These are phyloP conservation scores for Gloeostereum incarnatum DNA, from an alignment of 768 basidiomycete species.

Conservation along the genomic window DNA sequence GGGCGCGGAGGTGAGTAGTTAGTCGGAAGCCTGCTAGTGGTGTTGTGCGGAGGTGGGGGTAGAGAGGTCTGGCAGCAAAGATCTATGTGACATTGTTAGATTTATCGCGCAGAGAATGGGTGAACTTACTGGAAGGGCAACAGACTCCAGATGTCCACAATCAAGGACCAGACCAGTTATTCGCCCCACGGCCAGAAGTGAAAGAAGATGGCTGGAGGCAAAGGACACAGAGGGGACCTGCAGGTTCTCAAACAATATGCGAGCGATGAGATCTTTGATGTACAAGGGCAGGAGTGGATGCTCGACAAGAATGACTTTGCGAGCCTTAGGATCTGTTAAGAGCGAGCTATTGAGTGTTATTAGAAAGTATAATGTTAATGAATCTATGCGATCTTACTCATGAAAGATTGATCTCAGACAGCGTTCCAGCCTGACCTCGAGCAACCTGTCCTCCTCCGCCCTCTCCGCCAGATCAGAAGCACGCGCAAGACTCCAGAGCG, in stretches of 20 bases:
- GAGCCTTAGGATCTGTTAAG: slow-evolving; percentile 88
- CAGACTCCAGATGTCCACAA: slow-evolving; percentile 86
- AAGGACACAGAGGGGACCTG: slow-evolving; percentile 95
- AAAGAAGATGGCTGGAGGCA: slow-evolving; percentile 78
- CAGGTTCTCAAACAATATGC: slow-evolving; percentile 81
- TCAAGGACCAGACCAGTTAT: slow-evolving; percentile 94
- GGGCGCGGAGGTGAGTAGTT: slow-evolving; percentile 68
- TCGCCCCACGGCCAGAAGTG: slow-evolving; percentile 77
- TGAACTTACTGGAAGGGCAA: slow-evolving; percentile 68
- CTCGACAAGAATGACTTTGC: slow-evolving; percentile 91
- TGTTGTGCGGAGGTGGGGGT: slow-evolving; percentile 72
- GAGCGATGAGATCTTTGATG: slow-evolving; percentile 84
- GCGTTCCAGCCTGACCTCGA: slow-evolving; percentile 61
- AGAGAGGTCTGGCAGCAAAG: slow-evolving; percentile 82
- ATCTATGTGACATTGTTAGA: slow-evolving; percentile 43
- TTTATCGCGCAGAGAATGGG: background rate
- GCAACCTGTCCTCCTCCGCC: slow-evolving; percentile 64
- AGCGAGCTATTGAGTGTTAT: slow-evolving; percentile 53
- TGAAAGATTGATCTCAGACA: slow-evolving; percentile 75
- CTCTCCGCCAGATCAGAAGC: slow-evolving; percentile 44
- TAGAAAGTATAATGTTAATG: slow-evolving; percentile 6
- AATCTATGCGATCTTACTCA: slow-evolving; percentile 44
- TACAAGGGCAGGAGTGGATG: slow-evolving; percentile 79
- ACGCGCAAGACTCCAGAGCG: slow-evolving; percentile 55
- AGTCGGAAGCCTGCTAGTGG: slow-evolving; percentile 83